Base-by-base conservation (phyloP, 352 stramenopile species). In the Pythium scleroteichum region DNA sequence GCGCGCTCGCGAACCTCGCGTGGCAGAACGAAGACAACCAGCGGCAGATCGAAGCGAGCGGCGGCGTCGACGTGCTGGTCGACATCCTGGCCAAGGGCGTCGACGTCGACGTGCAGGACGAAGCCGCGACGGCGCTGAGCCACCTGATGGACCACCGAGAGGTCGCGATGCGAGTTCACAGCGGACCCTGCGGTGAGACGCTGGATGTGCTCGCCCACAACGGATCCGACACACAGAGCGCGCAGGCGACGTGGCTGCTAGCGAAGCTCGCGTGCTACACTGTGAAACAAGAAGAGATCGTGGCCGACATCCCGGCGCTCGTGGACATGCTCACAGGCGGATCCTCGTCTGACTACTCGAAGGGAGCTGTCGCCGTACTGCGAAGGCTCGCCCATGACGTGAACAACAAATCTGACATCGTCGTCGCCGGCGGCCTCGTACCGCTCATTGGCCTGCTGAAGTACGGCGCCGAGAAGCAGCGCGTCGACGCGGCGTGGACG, bases 401-500 rank as follows among this genome's bases (percentile, higher is more conserved):
- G 22, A 47, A 56, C 13, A 29, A 68, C 53, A 68, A 68, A 29
- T 58, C 60, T n/a, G 27, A 58, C 22, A 68, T 68, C 22, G 44
- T 68, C 8, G 60, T 68, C 6, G 60, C 60, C 27, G 60, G 60
- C 27, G 60, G 52, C 4, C 27, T 68, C n/a, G 13, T 19, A 2
- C 60, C 60, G 46, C n/a, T 68, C n/a, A 62, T 68, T 6, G 17
- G 14, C 3, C 39, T 68, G 20, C 46, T 68, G 20, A 5, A 52
- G 22, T 12, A 19, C 29, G 52, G 52, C 12, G 19, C 19, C 9
- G 53, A 62, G 27, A 58, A 51, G 27, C 38, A 62, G 40, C 44
- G 47, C 26, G 60, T 62, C 12, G 38, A 68, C 49, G 60, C 60
- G 5, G 60, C 60, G n/a, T 68, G 60, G 60, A 68, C 60, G 4